Base-by-base conservation (phyloP, 176 grass and related monocot species). In the Olyra latifolia region DNA sequence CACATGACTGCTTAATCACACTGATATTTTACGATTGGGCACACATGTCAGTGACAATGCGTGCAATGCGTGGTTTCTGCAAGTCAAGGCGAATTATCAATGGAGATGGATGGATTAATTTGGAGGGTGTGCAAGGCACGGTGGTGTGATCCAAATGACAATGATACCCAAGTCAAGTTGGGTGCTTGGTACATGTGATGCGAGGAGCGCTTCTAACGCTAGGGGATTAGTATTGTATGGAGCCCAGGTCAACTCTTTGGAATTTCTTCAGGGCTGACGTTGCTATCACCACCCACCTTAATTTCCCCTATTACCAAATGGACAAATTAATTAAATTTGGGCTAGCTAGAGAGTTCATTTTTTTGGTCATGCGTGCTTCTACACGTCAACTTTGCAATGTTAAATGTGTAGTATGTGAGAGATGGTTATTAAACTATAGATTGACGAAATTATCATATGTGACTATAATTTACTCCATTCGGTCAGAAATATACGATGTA, bases 91-190 rank as follows among this genome's bases (percentile, higher is more conserved):
- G 60, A 52, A 79, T 14, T 38, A 70, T 38, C 35, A 62, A 80
- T 20, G 25, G 35, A 15, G 44, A 81, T 27, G 4, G 32, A 35
- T 35, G n/a, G 69, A 57, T 80, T 85, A 71, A 28, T 85, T 47
- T 71, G 70, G n/a, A 81, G 45, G 62, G 55, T 80, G 62, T 56
- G 54, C 57, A 80, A 70, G 25, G 78, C 72, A 86, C 57, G 58
- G 83, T 82, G 70, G 54, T 75, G 83, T 82, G 88, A 89, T 82
- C 83, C 83, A 82, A 86, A 85, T 94, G 83, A 86, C 86, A 94
- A 85, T 88, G 83, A 84, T 89, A 81, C 88, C 82, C 76, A 91
- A 77, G 91, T 91, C 88, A 91, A 91, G 86, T 94, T 80, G 92
- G 53, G 44, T 35, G 81, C 66, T 84, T 9, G 75, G 71, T 94